phyloP scores from a whole-genome alignment of 495 filamentous ascomycete species.

The Bacidia gigantensis region DNA sequence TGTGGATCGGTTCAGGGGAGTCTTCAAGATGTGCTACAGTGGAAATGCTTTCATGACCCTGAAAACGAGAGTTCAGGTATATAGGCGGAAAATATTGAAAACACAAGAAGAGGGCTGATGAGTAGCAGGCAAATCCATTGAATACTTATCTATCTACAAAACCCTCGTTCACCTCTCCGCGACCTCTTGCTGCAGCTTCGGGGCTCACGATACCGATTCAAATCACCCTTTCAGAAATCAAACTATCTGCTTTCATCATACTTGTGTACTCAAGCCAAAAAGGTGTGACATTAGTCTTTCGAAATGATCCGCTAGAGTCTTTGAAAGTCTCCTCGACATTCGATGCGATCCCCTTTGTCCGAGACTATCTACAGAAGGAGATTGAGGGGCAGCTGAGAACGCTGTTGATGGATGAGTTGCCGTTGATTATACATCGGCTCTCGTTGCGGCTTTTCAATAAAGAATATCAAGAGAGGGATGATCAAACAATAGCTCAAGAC shows the following conservation, averaged over 20 bases:
- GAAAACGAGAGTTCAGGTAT: constrained; percentile 80
- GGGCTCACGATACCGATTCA: constrained; percentile 91
- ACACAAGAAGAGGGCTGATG: not conserved
- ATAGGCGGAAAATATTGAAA: constrained; percentile 10
- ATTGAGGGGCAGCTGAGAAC: constrained; percentile 90
- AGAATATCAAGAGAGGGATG: constrained; percentile 58
- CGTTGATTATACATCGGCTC: constrained; percentile 86
- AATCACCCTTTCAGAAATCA: constrained; percentile 92
- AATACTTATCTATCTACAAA: constrained; percentile 90
- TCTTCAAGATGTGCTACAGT: constrained; percentile 97
- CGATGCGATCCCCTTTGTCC: constrained; percentile 95
- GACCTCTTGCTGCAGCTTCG: constrained; percentile 83
- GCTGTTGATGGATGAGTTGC: constrained; percentile 93
- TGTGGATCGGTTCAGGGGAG: constrained; percentile 91
- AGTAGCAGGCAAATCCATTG: constrained; percentile 65
- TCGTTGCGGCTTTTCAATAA: constrained; percentile 83
- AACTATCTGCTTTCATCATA: constrained; percentile 94
- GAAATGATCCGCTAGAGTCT: constrained; percentile 94
- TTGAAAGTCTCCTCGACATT: constrained; percentile 98
- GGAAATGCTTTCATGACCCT: constrained; percentile 92
- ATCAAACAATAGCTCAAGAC: constrained; percentile 28
- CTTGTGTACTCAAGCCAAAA: constrained; percentile 95
- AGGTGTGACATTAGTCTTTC: constrained; percentile 87
- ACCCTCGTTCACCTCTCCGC: constrained; percentile 80
- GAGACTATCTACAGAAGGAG: constrained; percentile 90